Base-by-base conservation (phyloP, 176 grass and related monocot species). In the Musa schizocarpa region DNA sequence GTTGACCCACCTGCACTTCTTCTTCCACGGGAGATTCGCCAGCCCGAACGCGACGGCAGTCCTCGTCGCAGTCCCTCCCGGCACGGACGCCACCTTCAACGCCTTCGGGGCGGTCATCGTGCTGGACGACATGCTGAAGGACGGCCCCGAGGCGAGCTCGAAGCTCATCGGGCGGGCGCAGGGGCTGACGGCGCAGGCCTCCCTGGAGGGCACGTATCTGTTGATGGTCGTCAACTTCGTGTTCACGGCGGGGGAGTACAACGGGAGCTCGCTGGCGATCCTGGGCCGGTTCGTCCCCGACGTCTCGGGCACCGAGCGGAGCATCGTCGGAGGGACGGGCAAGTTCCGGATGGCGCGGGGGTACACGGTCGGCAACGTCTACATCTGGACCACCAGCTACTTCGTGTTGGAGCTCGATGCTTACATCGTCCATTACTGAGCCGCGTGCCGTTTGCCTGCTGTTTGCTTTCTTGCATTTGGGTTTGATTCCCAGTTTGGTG, bases 311-410 rank as follows among this genome's bases (percentile, higher is more conserved):
- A 67, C 76, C 79, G 86, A 88, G 77, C 82, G 81, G 51, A 70
- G 58, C 0, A 77, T 88, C 57, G 34, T 76, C 82, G 86, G 86
- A 34, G 86, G 86, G 29, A 82, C 72, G 21, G 86, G 82, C 20
- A 75, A 52, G 65, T 80, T 88, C 74, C 76, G 82, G 71, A 2
- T 64, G 11, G 86, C 86, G 8, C 52, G 72, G 4, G 72, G 72
- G 8, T 74, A 74, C 72, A 70, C 68, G 68, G 1, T 51, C 16
- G 51, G 14, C 12, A 51, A 50, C 16, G 2, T 70, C 7, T 4
- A 51, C 17, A 70, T 16, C 16, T 3, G 63, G 24, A 27, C 19
- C 9, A 48, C 2, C 16, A 43, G 34, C 13, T 51, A 21, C 48
- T 25, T 70, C 34, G 17, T 70, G 6, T 14, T 21, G 3, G 43